phyloP scores from a whole-genome alignment of 495 filamentous ascomycete genomes.

The Hypoxylon trugodes region DNA sequence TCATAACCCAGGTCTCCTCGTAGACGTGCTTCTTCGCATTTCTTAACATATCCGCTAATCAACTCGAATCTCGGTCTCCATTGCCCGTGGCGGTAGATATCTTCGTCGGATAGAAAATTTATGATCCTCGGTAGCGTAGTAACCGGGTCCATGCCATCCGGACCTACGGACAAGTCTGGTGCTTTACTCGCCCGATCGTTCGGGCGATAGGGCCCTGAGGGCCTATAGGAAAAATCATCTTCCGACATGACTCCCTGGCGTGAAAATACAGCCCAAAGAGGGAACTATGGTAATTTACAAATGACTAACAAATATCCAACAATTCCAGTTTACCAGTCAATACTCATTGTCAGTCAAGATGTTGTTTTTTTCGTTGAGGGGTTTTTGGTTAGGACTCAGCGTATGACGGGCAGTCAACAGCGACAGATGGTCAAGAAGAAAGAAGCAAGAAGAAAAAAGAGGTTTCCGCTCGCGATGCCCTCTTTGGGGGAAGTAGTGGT shows the following conservation, averaged over 20 bases:
- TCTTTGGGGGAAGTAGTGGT: constrained; percentile 7
- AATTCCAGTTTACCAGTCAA: constrained; percentile 6
- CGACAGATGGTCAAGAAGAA: constrained; percentile 23
- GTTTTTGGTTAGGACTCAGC: constrained; percentile 5
- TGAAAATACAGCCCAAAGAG: neutral
- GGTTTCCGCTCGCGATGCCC: constrained; percentile 21
- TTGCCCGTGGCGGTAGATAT: constrained; percentile 12
- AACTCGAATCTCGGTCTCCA: constrained; percentile 16
- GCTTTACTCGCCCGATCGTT: no score
- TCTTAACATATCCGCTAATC: constrained; percentile 30
- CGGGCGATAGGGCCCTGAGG: neutral
- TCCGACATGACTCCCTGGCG: neutral
- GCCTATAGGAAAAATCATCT: neutral
- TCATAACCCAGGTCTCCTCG: constrained; percentile 37
- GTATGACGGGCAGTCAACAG: neutral
- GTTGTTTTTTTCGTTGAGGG: constrained; percentile 16
- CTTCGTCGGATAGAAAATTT: constrained; percentile 37
- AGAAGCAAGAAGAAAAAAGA: constrained; percentile 12
- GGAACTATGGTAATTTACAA: constrained; percentile 1
- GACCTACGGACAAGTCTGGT: constrained; percentile 9
- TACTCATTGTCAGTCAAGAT: constrained; percentile 21
- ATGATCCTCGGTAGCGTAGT: constrained; percentile 24
- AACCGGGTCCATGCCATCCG: constrained; percentile 22
- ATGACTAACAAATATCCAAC: neutral
- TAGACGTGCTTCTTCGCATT: constrained; percentile 19